These are phyloP conservation scores for Hyaloscypha finlandica DNA, from an alignment of 495 filamentous ascomycete species.

Conservation along the genomic window DNA sequence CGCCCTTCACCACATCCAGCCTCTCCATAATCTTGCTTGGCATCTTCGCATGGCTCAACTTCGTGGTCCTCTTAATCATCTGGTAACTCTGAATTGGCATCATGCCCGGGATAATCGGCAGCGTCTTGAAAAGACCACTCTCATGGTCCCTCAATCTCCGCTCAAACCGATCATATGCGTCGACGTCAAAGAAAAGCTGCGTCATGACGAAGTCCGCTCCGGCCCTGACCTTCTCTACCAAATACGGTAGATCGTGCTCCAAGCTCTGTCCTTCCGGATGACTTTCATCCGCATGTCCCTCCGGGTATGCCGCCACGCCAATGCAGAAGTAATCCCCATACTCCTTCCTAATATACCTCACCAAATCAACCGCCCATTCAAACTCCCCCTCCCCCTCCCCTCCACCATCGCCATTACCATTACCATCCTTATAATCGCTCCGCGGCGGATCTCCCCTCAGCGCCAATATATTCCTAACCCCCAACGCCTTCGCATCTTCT, in stretches of 20 bases:
- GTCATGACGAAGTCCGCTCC: slow-evolving; percentile 99
- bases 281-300: slow-evolving; percentile 92
- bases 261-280: slow-evolving; percentile 77
- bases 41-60: slow-evolving; percentile 85
- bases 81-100: slow-evolving; percentile 98
- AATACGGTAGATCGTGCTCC: slow-evolving; percentile 79
- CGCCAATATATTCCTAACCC: slow-evolving; percentile 92
- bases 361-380: slow-evolving; percentile 85
- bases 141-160: slow-evolving; percentile 74
- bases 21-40: slow-evolving; percentile 68
- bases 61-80: slow-evolving; percentile 92
- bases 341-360: slow-evolving; percentile 79
- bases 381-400: slow-evolving; percentile 79
- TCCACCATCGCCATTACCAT: slow-evolving; percentile 48
- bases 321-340: slow-evolving; percentile 97
- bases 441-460: slow-evolving; percentile 92
- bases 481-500: slow-evolving; percentile 89
- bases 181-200: slow-evolving; percentile 92
- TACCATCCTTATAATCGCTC: slow-evolving; percentile 72
- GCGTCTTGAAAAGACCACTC: slow-evolving; percentile 82
- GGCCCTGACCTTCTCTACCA: slow-evolving; percentile 87
- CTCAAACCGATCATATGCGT: slow-evolving; percentile 81
- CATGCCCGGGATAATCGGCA: slow-evolving; percentile 90
- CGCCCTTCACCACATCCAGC: slow-evolving; percentile 77
- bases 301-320: slow-evolving; percentile 91